Percentiles rank a stretch among this genome's conserved stretches.
These are phyloP conservation scores for Yamadazyma oceani DNA, from an alignment of 1,139 yeast species.

Conservation along the genomic window DNA sequence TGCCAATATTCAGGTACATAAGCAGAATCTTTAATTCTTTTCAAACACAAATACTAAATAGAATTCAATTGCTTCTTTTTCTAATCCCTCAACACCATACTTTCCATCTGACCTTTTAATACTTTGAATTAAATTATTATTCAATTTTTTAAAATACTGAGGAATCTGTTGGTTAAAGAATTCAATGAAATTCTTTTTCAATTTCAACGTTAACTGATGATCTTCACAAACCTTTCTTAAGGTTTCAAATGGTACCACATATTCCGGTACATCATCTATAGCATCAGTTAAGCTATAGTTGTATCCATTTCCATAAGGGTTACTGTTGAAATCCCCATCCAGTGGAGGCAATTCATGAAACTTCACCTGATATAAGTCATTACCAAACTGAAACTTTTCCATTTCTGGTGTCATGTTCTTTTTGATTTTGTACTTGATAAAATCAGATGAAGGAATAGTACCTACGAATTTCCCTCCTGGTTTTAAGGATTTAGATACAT, in stretches of 20 bases:
- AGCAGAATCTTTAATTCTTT: slow-evolving; percentile 30
- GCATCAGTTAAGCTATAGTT: slow-evolving; percentile 86
- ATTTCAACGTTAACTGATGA: slow-evolving; percentile 69
- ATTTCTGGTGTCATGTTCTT: slow-evolving; percentile 41
- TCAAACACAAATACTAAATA: slow-evolving; percentile 80
- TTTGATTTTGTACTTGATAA: slow-evolving; percentile 64
- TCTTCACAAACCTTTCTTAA: slow-evolving; percentile 82
- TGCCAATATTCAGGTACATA: neutral
- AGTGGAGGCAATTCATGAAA: slow-evolving; percentile 75
- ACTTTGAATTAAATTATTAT: slow-evolving; percentile 68
- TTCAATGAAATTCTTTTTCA: slow-evolving; percentile 77
- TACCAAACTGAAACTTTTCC: slow-evolving; percentile 70
- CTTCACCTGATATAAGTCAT: slow-evolving; percentile 74
- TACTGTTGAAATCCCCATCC: slow-evolving; percentile 64
- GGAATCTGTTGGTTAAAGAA: slow-evolving; percentile 82
- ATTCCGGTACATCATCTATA: slow-evolving; percentile 94
- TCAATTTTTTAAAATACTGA: slow-evolving; percentile 55
- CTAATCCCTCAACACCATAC: slow-evolving; percentile 86
- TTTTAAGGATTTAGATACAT: slow-evolving; percentile 72
- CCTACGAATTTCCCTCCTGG: slow-evolving; percentile 89
- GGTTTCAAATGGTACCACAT: slow-evolving; percentile 93
- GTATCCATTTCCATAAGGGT: slow-evolving; percentile 81
- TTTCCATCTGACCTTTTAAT: slow-evolving; percentile 73
- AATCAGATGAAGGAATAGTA: slow-evolving; percentile 91
- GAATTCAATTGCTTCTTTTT: slow-evolving; percentile 84